Evolutionary conservation across 495 filamentous ascomycete genomes (phyloP), one percentile per base, ranked within the genome.

Genomic region (Acidiella bohemica): DNA sequence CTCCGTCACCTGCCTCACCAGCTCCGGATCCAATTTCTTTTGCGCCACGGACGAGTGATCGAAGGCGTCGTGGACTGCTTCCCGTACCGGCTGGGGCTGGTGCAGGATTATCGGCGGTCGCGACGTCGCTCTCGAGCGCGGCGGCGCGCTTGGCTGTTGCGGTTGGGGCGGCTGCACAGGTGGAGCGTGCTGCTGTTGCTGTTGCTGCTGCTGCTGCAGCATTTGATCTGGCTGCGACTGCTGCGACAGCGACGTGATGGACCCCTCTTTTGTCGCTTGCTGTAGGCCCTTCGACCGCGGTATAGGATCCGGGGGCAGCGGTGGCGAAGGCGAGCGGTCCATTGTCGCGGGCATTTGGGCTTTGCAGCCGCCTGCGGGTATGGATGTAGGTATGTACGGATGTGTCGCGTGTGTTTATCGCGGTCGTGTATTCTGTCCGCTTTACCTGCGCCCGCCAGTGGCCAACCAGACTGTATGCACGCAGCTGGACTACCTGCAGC

Each of bases 21-120:
- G 39, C 11, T 51, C 57, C 11, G 58, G 58, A 32, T 59, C 51
- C 3, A 63, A 44, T 14, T 54, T 41, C 8, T 53, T 55, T n/a
- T 57, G 50, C 21, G 52, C 44, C 18, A 36, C 41, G 18, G 55
- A 49, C 7, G 57, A 56, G 9, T 57, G 51, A 39, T 60, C 47
- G 46, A 61, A 58, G n/a, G 59, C 59, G 35, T 54, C 43, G 45
- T 55, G 53, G 31, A 63, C 44, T n/a, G 60, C 57, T 41, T 61
- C 54, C 13, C 49, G 44, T 34, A 63, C 49, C 3, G 58, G 59
- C 38, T 56, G 58, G 26, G 52, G 58, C 36, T 51, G 47, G 4
- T 47, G 44, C n/a, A 40, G 12, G 18, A 35, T 29, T 9, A 32
- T 30, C 19, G 29, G 12, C 17, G 49, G 36, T 19, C 40, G 48